Evolutionary conservation across 1,139 yeast genomes (phyloP).

Genomic region (Hemisphaericaspora xylanilytica): DNA sequence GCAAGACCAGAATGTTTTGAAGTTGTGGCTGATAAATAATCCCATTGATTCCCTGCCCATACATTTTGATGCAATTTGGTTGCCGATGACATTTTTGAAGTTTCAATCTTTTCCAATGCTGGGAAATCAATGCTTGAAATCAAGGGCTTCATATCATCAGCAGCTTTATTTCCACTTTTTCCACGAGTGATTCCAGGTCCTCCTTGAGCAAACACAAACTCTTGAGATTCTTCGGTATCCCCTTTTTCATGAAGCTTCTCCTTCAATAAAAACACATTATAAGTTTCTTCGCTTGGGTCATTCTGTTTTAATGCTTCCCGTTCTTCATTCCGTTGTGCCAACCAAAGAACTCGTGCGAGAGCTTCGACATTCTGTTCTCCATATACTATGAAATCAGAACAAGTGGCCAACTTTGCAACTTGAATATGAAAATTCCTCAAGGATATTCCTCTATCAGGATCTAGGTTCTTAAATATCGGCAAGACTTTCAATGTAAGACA

Average conservation of each 20-base stretch:
- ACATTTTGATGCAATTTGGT: conserved; percentile 54
- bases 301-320: neutral
- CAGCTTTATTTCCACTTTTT: neutral
- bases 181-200: neutral
- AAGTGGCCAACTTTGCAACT: conserved; percentile 63
- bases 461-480: conserved; percentile 56
- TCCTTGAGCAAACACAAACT: neutral
- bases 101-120: conserved; percentile 75
- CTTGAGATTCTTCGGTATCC: neutral
- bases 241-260: conserved; percentile 5
- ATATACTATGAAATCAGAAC: conserved; percentile 71
- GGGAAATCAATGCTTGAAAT: conserved; percentile 45
- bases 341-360: conserved; percentile 49
- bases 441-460: conserved; percentile 67
- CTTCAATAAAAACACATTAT: conserved; percentile 18
- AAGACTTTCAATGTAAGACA: conserved; percentile 42
- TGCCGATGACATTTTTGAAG: conserved; percentile 80
- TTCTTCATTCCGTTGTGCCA: conserved; percentile 50
- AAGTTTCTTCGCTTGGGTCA: conserved; percentile 6
- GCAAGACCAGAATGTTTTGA: neutral
- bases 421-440: conserved; percentile 77
- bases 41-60: conserved; percentile 79
- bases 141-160: conserved; percentile 18
- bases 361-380: conserved; percentile 37
- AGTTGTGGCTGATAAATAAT: conserved; percentile 18